These are phyloP conservation scores for Urostyla sp. DNA, from an alignment of 73 alveolate genomes.

Conservation along the genomic window DNA sequence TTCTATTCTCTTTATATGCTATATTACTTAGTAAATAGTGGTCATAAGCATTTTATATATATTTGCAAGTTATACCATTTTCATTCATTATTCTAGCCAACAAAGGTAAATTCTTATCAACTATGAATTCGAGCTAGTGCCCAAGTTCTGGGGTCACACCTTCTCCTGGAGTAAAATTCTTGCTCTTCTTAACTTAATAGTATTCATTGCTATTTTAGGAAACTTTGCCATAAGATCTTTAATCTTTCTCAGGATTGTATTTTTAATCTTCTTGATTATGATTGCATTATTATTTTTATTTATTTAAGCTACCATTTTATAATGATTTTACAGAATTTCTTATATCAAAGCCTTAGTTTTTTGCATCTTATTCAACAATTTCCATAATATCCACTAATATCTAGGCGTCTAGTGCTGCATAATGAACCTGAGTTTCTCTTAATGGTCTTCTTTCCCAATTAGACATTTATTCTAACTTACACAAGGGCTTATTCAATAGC, in stretches of 20 bases:
- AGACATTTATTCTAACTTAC: slow-evolving; percentile 88
- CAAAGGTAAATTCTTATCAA: slow-evolving; percentile 23
- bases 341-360: neutral
- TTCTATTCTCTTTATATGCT: slow-evolving; percentile 17
- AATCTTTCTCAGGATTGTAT: slow-evolving; percentile 2
- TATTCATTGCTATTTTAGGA: too few relatives aligned
- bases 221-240: neutral
- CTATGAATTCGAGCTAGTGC: slow-evolving; percentile 38
- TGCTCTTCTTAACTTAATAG: slow-evolving; percentile 24
- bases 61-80: slow-evolving; percentile 35
- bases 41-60: neutral
- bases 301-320: slow-evolving; percentile 6
- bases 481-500: slow-evolving; percentile 70
- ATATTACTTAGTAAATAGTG: neutral
- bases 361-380: slow-evolving; percentile 17
- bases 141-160: slow-evolving; percentile 20
- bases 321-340: slow-evolving; percentile 10
- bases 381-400: slow-evolving; percentile 54
- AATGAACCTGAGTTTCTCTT: slow-evolving; percentile 82
- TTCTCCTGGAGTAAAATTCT: slow-evolving; percentile 17
- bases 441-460: slow-evolving; percentile 94
- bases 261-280: neutral
- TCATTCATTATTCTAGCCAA: slow-evolving; percentile 40
- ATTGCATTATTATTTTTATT: slow-evolving; percentile 9
- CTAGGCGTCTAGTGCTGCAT: slow-evolving; percentile 92